A percentile compares a stretch with the other conserved stretches of the same genome.
These are phyloP conservation scores for Corylus avellana DNA, from an alignment of 306 rosid species.

Conservation along the genomic window DNA sequence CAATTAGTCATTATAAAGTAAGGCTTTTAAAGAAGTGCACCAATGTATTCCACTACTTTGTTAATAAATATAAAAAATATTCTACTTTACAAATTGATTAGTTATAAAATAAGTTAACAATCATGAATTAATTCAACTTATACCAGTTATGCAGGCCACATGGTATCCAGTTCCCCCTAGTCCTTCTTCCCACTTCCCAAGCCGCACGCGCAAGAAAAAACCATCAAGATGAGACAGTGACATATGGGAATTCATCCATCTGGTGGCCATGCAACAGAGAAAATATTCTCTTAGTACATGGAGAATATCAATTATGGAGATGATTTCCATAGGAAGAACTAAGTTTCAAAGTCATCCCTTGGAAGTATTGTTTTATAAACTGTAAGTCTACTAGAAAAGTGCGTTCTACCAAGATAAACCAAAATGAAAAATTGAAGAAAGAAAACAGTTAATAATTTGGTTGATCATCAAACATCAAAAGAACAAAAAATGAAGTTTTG, in stretches of 20 bases:
- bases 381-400: neutral
- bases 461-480: neutral
- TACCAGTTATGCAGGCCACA: slow-evolving; percentile 87
- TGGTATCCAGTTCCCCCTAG: slow-evolving; percentile 76
- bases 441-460: neutral
- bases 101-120: slow-evolving; percentile 16
- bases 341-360: neutral
- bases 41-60: neutral
- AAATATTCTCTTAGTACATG: neutral
- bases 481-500: neutral
- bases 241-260: slow-evolving; percentile 62
- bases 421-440: slow-evolving; percentile 3
- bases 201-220: slow-evolving; percentile 82
- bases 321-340: neutral
- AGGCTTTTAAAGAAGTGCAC: neutral
- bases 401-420: neutral
- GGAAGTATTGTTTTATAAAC: neutral
- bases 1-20: neutral
- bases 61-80: neutral
- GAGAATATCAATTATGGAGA: slow-evolving; percentile 1
- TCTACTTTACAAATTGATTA: slow-evolving; percentile 1
- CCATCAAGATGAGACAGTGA: slow-evolving; percentile 67
- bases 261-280: slow-evolving; percentile 30
- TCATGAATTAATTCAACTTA: slow-evolving; percentile 20
- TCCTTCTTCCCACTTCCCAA: slow-evolving; percentile 90